Conservation (phyloP, 768 basidiomycete genomes). For the Baorangia bicolor region DNA sequence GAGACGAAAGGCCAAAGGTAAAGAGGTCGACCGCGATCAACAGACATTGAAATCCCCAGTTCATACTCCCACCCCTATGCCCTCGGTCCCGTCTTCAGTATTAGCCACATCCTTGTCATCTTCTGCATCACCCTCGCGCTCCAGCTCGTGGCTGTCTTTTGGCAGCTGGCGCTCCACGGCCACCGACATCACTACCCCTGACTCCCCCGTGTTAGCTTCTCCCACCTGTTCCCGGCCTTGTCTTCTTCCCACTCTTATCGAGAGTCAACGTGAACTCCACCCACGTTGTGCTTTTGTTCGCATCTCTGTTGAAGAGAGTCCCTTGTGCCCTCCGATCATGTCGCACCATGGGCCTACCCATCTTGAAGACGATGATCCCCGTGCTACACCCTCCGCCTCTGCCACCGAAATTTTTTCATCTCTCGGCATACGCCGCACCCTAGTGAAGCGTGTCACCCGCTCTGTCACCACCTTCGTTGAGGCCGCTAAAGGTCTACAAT, state of each 20-base stretch:
- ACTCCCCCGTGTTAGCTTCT: conserved; percentile 34
- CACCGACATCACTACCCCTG: conserved; percentile 35
- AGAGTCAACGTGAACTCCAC: conserved; percentile 35
- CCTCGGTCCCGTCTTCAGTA: conserved; percentile 21
- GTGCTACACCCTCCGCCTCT: conserved; percentile 7
- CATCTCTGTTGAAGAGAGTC: conserved; percentile 39
- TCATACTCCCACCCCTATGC: conserved; percentile 15
- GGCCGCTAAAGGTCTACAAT: conserved; percentile 56
- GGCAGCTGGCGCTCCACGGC: conserved; percentile 40
- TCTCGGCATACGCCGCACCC: conserved; percentile 5
- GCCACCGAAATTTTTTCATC: background rate
- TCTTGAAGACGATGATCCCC: conserved; percentile 19
- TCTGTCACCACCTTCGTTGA: conserved; percentile 46
- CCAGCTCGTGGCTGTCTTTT: conserved; percentile 44
- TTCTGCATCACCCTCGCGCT: conserved; percentile 33
- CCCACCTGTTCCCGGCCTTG: conserved; percentile 26
- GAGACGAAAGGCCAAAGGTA: conserved; percentile 38
- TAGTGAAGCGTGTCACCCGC: conserved; percentile 32
- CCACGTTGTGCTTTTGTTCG: conserved; percentile 36
- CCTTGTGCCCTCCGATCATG: conserved; percentile 26
- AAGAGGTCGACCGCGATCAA: conserved; percentile 37
- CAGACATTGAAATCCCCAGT: conserved; percentile 12
- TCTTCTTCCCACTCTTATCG: conserved; percentile 30
- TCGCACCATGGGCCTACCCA: background rate
- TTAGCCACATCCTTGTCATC: conserved; percentile 27